phyloP scores from a whole-genome alignment of 2,329 filamentous ascomycete species.

The Arthrobotrys musiformis region DNA sequence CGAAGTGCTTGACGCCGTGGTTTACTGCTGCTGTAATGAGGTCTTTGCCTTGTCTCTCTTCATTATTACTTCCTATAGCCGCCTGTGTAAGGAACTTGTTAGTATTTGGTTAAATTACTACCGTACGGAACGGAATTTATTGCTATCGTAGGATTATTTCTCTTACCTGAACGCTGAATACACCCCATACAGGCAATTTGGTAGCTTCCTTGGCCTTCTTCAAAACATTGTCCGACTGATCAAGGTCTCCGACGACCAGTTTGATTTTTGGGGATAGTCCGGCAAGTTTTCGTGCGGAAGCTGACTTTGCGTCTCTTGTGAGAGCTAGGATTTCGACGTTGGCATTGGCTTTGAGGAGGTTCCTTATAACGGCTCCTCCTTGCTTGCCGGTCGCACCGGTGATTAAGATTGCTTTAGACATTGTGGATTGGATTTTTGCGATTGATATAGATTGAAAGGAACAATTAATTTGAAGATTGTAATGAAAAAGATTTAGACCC shows the following conservation, averaged over 20 bases:
- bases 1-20: slow-evolving; percentile 70
- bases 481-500: not conserved
- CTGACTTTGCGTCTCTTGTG: slow-evolving; percentile 69
- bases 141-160: not conserved
- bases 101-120: not conserved
- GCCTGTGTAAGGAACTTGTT: not conserved
- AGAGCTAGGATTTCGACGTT: slow-evolving; percentile 70
- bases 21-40: slow-evolving; percentile 71
- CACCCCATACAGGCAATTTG: slow-evolving; percentile 67
- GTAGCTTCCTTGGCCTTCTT: slow-evolving; percentile 63
- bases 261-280: slow-evolving; percentile 66
- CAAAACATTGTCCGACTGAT: slow-evolving; percentile 68
- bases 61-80: slow-evolving; percentile 61
- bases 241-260: slow-evolving; percentile 70
- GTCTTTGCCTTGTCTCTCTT: slow-evolving; percentile 69
- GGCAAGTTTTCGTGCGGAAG: slow-evolving; percentile 66
- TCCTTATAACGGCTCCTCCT: slow-evolving; percentile 65
- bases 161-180: slow-evolving; percentile 71
- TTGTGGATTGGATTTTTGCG: not conserved
- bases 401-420: slow-evolving; percentile 61
- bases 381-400: slow-evolving; percentile 67
- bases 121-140: too few species aligned
- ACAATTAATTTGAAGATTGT: not conserved
- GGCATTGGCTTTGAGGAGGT: slow-evolving; percentile 62
- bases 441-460: not conserved